Evolutionary conservation across 768 basidiomycete genomes (phyloP).

Genomic region (Symmetrospora coprosmae): DNA sequence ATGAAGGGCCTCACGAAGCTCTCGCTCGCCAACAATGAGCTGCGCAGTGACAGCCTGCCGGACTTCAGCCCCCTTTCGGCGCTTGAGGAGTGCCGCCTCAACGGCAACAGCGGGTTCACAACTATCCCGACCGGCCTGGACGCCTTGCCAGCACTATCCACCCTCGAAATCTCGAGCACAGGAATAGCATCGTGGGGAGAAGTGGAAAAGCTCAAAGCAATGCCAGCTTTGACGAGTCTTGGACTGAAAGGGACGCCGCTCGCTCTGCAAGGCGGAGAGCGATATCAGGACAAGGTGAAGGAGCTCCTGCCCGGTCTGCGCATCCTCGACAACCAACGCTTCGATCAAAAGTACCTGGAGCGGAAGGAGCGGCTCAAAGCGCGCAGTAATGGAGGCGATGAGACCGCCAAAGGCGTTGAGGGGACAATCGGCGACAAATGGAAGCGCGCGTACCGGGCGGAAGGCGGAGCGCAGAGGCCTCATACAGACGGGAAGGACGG

Average conservation of each 20-base stretch:
- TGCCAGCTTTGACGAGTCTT: conserved; percentile 25
- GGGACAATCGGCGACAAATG: no score
- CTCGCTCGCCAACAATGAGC: conserved; percentile 29
- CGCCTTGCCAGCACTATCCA: conserved; percentile 14
- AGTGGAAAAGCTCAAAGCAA: conserved; percentile 23
- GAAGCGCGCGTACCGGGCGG: background rate
- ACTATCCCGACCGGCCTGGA: conserved; percentile 25
- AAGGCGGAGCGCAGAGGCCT: background rate
- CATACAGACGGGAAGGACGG: background rate
- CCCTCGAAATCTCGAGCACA: background rate
- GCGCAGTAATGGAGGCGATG: background rate
- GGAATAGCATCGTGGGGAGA: conserved; percentile 28
- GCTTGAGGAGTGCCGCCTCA: conserved; percentile 27
- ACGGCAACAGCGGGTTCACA: conserved; percentile 24
- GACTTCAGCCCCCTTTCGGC: conserved; percentile 24
- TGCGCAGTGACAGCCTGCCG: conserved; percentile 23
- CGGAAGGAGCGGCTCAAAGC: conserved; percentile 21
- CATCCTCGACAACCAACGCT: conserved; percentile 30
- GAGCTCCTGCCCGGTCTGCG: conserved; percentile 27
- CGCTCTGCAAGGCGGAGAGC: conserved; percentile 22
- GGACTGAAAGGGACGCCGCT: conserved; percentile 29
- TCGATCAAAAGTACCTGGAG: conserved; percentile 28
- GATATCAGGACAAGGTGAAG: conserved; percentile 21
- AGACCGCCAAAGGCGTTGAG: no score
- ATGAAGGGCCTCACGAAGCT: conserved; percentile 30